Conservation (phyloP, 2,329 filamentous ascomycete genomes). For the Verticillium nonalfalfae region DNA sequence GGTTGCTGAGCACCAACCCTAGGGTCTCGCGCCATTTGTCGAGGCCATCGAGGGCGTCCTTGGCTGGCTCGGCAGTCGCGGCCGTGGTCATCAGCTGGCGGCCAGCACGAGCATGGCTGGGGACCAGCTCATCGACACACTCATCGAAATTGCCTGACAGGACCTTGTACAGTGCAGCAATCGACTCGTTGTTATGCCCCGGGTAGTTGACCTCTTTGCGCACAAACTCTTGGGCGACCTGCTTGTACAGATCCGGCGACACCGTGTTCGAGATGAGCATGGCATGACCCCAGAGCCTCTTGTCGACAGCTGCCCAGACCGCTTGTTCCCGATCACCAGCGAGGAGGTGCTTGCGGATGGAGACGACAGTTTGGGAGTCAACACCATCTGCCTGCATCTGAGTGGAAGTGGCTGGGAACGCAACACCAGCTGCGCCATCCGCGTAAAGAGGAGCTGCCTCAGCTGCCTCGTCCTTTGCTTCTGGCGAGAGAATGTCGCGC, state of each 20-base stretch:
- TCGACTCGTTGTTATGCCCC: constrained; percentile 73
- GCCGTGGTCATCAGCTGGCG: constrained; percentile 84
- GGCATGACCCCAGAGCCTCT: constrained; percentile 92
- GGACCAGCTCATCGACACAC: constrained; percentile 91
- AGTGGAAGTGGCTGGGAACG: constrained; percentile 17
- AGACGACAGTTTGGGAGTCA: constrained; percentile 63
- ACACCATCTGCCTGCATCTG: constrained; percentile 56
- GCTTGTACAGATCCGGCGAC: constrained; percentile 81
- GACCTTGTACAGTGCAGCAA: constrained; percentile 88
- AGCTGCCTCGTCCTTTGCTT: constrained; percentile 22
- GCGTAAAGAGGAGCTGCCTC: constrained; percentile 16
- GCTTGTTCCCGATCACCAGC: constrained; percentile 83
- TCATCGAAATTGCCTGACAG: constrained; percentile 93
- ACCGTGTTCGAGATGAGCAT: constrained; percentile 78
- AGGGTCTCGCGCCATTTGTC: constrained; percentile 94
- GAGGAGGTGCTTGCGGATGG: constrained; percentile 67
- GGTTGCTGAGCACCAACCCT: constrained; percentile 78
- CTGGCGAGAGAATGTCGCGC: constrained; percentile 65
- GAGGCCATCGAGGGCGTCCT: constrained; percentile 74
- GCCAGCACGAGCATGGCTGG: constrained; percentile 83
- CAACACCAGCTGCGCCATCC: constrained; percentile 14
- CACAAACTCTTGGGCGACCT: constrained; percentile 92
- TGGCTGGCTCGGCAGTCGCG: constrained; percentile 51
- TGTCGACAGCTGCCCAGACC: constrained; percentile 89
- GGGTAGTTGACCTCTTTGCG: constrained; percentile 86